Base-by-base conservation (phyloP, 345 rosid species). In the Odontarrhena argentea region DNA sequence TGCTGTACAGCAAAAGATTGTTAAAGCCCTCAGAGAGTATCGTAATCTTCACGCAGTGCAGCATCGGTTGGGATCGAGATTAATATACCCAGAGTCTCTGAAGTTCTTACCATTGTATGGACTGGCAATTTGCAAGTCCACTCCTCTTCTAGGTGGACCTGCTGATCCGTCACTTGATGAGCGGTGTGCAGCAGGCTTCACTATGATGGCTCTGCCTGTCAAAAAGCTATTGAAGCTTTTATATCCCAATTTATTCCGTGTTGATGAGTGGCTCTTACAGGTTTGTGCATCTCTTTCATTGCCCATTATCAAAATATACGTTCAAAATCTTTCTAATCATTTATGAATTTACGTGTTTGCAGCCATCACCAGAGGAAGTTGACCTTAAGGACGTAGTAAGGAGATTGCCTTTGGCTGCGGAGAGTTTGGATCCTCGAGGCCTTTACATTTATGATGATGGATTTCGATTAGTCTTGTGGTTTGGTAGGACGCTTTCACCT, bases 151-250 rank as follows among this genome's bases (percentile, higher is more conserved):
- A 67, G 98, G 96, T 82, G 96, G 97, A 43, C 86, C 84, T 67
- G 91, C 86, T 42, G 99, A 95, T 83, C 83, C 79, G 68, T 78
- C 78, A 63, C 92, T 95, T 53, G 99, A 95, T 58, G 97, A 91
- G 61, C 96, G 98, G 47, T 86, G 94, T 79, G 94, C 98, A 22
- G 94, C 87, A 28, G 96, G 99, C 67, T 86, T 79, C 78, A 87
- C 96, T n/a, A 83, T 87, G 94, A 89, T 91, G 98, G 88, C 98
- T 32, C 75, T 95, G 65, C 94, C 99, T 59, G 97, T 86, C 32
- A 86, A 89, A 68, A 89, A 76, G 61, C 78, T 95, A 77, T 62
- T 95, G 83, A 91, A 95, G 75, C 87, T 86, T 53, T 77, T 95
- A 49, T 95, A 95, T 78, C 99, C 99, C 50, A 76, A 62, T 81